Percentiles rank a stretch among this genome's conserved stretches.
These are phyloP conservation scores for Vitis rotundifolia DNA, from an alignment of 164 flowering plant genomes.

Conservation along the genomic window DNA sequence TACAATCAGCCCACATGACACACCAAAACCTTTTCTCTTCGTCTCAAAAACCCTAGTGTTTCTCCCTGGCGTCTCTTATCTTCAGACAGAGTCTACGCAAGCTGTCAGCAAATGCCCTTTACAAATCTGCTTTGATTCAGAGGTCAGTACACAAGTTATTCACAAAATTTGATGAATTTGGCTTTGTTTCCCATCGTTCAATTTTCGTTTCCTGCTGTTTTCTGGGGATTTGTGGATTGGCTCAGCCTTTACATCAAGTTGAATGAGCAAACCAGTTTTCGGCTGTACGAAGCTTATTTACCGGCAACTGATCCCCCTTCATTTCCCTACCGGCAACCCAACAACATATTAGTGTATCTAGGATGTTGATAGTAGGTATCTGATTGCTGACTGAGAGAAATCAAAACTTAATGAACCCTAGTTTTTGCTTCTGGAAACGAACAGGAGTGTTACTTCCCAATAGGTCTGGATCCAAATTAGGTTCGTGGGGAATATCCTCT, in stretches of 20 bases:
- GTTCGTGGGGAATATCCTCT: constrained; percentile 3
- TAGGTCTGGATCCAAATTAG: constrained; percentile 1
- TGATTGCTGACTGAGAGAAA: neutral
- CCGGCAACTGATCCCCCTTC: neutral
- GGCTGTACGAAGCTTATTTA: constrained; percentile 13
- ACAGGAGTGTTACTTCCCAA: constrained; percentile 8
- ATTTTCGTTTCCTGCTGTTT: neutral
- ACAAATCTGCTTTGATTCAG: no score
- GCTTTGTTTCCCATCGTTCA: no score
- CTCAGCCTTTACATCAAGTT: neutral
- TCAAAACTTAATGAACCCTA: neutral
- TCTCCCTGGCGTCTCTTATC: no score
- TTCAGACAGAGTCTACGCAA: no score
- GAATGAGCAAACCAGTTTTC: constrained; percentile 1
- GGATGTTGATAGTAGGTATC: no score
- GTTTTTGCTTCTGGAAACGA: neutral
- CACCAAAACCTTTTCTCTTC: no score
- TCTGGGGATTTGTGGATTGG: neutral
- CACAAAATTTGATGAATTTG: neutral
- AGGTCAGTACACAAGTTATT: no score
- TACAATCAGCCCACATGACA: no score
- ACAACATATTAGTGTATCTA: neutral
- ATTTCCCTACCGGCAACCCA: neutral
- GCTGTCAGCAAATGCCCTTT: no score
- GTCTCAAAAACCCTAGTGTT: no score